Percentiles rank a stretch among this genome's conserved stretches.
phyloP scores from a whole-genome alignment of 2,329 filamentous ascomycete genomes.

The Pseudocercospora musae region DNA sequence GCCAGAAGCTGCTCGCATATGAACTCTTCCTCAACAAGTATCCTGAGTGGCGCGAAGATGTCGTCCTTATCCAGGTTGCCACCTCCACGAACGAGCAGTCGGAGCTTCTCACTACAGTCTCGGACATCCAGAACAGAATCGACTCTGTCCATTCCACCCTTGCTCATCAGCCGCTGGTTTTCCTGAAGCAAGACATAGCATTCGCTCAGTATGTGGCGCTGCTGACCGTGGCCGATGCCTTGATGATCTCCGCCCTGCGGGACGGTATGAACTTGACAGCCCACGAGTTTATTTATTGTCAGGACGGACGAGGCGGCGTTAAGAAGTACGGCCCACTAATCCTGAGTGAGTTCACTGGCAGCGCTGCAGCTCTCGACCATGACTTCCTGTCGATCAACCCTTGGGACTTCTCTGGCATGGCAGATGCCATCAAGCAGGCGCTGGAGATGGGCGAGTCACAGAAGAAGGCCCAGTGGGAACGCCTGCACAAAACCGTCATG shows the following conservation, averaged over 20 bases:
- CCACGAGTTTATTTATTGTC: constrained; percentile 90
- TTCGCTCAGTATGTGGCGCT: constrained; percentile 92
- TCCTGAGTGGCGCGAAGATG: constrained; percentile 80
- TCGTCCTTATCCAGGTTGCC: constrained; percentile 90
- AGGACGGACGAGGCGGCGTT: constrained; percentile 73
- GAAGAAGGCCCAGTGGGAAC: constrained; percentile 69
- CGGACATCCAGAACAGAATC: constrained; percentile 90
- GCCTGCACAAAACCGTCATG: constrained; percentile 69
- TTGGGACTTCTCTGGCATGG: constrained; percentile 81
- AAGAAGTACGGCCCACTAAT: constrained; percentile 88
- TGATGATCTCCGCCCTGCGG: constrained; percentile 92
- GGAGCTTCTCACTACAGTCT: constrained; percentile 82
- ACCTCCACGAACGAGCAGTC: constrained; percentile 84
- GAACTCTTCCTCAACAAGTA: constrained; percentile 94
- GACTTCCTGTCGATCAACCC: constrained; percentile 86
- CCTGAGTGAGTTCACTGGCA: constrained; percentile 91
- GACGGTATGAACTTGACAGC: constrained; percentile 97
- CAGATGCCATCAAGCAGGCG: constrained; percentile 78
- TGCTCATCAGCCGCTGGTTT: constrained; percentile 87
- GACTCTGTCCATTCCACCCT: constrained; percentile 89
- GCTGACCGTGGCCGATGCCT: constrained; percentile 79
- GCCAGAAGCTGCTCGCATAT: constrained; percentile 88
- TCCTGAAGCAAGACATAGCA: constrained; percentile 90
- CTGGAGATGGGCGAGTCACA: constrained; percentile 76
- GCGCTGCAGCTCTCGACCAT: constrained; percentile 76